Base-by-base conservation (phyloP, 495 filamentous ascomycete species). In the Aspergillus nidulans region DNA sequence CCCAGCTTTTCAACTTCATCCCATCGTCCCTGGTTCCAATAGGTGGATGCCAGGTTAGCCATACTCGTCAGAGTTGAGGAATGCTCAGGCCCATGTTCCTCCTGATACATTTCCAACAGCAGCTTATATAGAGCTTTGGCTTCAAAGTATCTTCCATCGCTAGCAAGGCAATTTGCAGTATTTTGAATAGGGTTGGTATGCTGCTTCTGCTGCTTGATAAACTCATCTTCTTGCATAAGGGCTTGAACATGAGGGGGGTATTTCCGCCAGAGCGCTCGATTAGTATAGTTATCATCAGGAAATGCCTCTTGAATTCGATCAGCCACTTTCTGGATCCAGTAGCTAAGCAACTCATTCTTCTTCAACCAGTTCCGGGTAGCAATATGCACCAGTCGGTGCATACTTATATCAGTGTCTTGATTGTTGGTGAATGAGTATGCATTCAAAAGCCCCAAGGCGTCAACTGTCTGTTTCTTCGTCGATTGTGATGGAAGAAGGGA, bases 341-440 rank as follows among this genome's bases (percentile, higher is more conserved):
- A 1, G 2, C 1, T 8, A 20, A 24, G 39, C 18, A 13, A 18
- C 1, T 28, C 2, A 0, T 30, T 10, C 3, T 49, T 28, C 2
- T 30, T 41, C 34, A 53, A 1, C 50, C 61, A 64, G 45, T 62
- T 67, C 25, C 61, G 49, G 8, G 52, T 64, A n/a, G 61, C 64
- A 12, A 67, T 48, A 52, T 60, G 56, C 4, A 67, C 64, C 8
- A 67, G 44, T 12, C 58, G 56, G 39, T 67, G 64, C 9, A 67
- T 45, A 28, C 25, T 54, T 1, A 28, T 53, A 19, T 19, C 20
- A n/a, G 9, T 6, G 1, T 63, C 56, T 15, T 34, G 41, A 6
- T 23, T 57, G 8, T 34, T 12, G 30, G 30, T 55, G 20, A 67
- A 62, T 12, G 59, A 60, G 32, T 63, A 67, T 1, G 59, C 64